A percentile compares a stretch with the other conserved stretches of the same genome.
phyloP scores from a whole-genome alignment of 306 rosid genomes.

The Fragaria iinumae region DNA sequence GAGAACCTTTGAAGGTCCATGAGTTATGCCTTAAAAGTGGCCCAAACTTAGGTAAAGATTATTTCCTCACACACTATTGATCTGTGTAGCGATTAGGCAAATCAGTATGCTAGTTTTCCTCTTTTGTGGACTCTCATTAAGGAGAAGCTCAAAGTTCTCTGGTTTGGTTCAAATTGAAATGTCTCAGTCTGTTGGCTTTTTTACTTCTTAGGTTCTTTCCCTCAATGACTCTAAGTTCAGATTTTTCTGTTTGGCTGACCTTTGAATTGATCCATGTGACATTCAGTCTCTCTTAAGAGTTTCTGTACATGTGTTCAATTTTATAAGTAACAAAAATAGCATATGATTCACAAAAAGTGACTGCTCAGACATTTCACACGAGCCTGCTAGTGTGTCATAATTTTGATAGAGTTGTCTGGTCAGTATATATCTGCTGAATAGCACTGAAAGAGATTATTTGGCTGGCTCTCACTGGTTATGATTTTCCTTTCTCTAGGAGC shows the following conservation, averaged over 20 bases:
- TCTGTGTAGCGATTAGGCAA: not conserved
- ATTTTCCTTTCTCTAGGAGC: constrained; percentile 42
- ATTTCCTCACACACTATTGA: constrained; percentile 3
- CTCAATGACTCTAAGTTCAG: not conserved
- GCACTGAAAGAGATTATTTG: not conserved
- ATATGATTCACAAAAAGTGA: not conserved
- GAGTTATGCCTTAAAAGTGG: constrained; percentile 87
- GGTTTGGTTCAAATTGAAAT: no score
- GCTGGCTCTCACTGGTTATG: not conserved
- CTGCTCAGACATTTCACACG: not conserved
- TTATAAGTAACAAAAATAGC: not conserved
- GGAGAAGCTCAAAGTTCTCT: no score
- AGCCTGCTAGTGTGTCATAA: not conserved
- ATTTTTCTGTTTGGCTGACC: not conserved
- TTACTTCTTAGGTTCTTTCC: not conserved
- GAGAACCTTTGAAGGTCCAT: constrained; percentile 76
- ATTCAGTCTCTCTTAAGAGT: not conserved
- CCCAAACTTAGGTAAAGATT: constrained; percentile 66
- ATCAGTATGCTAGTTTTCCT: not conserved
- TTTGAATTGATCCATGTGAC: not conserved
- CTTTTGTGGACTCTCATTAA: no score
- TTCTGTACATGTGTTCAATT: not conserved
- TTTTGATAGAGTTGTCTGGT: not conserved
- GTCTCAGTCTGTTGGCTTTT: not conserved
- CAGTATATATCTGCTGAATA: not conserved